phyloP scores from a whole-genome alignment of 169 alveolate species.

The Fabrea salina region DNA sequence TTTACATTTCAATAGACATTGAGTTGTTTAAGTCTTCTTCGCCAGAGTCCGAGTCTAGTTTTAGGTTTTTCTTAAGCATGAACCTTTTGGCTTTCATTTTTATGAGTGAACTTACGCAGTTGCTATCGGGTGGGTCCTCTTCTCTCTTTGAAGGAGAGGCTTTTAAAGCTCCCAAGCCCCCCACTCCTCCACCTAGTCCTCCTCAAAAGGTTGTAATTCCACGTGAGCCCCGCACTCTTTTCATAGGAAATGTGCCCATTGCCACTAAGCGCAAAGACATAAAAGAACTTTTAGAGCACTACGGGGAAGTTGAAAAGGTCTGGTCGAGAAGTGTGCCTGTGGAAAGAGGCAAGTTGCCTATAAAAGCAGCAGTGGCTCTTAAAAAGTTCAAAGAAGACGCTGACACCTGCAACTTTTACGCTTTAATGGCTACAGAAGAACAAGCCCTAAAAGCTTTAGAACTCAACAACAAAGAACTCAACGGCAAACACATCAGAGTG shows the following conservation, averaged over 20 bases:
- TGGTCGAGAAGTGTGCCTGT: slow-evolving; percentile 19
- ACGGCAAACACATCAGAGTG: slow-evolving; percentile 12
- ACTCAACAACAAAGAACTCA: slow-evolving; percentile 1
- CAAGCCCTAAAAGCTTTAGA: background rate
- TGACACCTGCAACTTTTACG: slow-evolving; percentile 16
- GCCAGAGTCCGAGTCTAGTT: slow-evolving; percentile 28
- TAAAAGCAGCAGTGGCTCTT: slow-evolving; percentile 15
- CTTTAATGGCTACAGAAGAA: background rate
- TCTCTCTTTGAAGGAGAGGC: too few relatives aligned
- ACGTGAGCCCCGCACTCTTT: background rate
- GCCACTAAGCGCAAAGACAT: background rate
- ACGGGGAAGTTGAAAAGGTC: slow-evolving; percentile 21
- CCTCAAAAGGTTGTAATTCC: background rate
- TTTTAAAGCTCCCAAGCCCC: slow-evolving; percentile 10
- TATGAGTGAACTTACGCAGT: background rate
- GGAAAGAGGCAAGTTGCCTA: slow-evolving; percentile 22
- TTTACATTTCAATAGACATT: slow-evolving; percentile 32
- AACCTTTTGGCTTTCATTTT: slow-evolving; percentile 7
- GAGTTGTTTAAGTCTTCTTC: slow-evolving; percentile 19
- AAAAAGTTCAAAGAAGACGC: slow-evolving; percentile 4
- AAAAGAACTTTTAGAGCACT: background rate
- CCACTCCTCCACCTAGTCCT: background rate
- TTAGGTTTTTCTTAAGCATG: slow-evolving; percentile 1
- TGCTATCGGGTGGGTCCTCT: too few relatives aligned
- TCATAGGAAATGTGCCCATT: slow-evolving; percentile 6